Evolutionary conservation across 768 basidiomycete species (phyloP).

Genomic region (Tulasnella sp.): DNA sequence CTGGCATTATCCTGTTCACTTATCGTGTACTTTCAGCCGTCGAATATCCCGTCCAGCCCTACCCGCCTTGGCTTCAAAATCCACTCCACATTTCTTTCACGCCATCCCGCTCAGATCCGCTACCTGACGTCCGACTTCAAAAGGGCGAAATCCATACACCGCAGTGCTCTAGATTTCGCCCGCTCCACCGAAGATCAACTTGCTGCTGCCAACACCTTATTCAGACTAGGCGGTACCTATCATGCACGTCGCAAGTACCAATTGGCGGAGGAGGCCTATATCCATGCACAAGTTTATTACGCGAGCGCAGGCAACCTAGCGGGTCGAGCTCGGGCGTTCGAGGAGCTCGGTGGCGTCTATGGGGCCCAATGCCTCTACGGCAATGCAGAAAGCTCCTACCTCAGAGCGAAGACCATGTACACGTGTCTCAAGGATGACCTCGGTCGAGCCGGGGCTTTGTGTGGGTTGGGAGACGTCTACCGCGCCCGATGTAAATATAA

Average conservation of each 20-base stretch:
- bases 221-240: not conserved
- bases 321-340: not conserved
- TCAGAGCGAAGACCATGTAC: not conserved
- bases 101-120: not conserved
- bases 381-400: not conserved
- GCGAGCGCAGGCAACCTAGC: not conserved
- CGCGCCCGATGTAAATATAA: not conserved
- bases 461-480: not conserved
- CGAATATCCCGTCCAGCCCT: not conserved
- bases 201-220: not conserved
- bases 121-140: not conserved
- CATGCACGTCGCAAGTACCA: not conserved
- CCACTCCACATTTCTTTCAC: not conserved
- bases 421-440: not conserved
- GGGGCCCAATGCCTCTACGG: not conserved
- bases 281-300: not conserved
- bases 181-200: not conserved
- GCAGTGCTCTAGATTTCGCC: not conserved
- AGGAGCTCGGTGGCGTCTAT: conserved; percentile 3
- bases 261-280: not conserved
- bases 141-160: not conserved
- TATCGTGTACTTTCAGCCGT: not conserved
- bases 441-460: not conserved
- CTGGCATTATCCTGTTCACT: not conserved
- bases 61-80: not conserved